Conservation (phyloP, 768 basidiomycete species). For the Boletellus emodensis region DNA sequence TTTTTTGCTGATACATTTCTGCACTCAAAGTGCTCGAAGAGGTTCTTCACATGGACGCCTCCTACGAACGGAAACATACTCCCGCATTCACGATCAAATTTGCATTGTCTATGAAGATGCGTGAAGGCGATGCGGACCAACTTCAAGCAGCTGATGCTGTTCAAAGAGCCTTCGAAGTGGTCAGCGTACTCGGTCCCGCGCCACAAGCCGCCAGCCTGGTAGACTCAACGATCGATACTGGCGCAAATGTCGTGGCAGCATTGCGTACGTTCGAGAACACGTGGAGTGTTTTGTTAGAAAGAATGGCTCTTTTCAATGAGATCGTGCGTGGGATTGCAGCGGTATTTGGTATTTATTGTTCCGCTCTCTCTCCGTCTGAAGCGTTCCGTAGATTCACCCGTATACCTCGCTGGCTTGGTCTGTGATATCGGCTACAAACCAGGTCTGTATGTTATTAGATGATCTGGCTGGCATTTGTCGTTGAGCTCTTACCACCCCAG, state of each 20-base stretch:
- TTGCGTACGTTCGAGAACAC: slow-evolving; percentile 17
- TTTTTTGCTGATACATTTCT: background rate
- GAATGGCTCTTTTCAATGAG: slow-evolving; percentile 12
- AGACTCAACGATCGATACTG: background rate
- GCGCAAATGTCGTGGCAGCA: background rate
- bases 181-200: background rate
- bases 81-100: slow-evolving; percentile 14
- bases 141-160: slow-evolving; percentile 14
- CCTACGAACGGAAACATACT: background rate
- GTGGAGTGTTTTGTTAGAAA: slow-evolving; percentile 12
- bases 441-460: slow-evolving; percentile 1
- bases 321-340: slow-evolving; percentile 9
- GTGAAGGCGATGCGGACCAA: slow-evolving; percentile 1
- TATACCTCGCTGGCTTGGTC: slow-evolving; percentile 19
- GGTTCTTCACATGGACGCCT: background rate
- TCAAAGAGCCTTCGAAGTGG: slow-evolving; percentile 1
- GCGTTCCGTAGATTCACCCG: slow-evolving; percentile 12
- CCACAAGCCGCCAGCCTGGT: background rate
- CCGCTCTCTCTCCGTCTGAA: background rate
- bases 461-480: background rate
- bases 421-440: slow-evolving; percentile 20
- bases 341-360: background rate
- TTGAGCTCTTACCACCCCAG: background rate
- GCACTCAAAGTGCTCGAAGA: slow-evolving; percentile 13
- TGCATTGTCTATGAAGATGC: background rate